Base-by-base conservation (phyloP, 2,329 filamentous ascomycete species). In the Dactylellina sp. region DNA sequence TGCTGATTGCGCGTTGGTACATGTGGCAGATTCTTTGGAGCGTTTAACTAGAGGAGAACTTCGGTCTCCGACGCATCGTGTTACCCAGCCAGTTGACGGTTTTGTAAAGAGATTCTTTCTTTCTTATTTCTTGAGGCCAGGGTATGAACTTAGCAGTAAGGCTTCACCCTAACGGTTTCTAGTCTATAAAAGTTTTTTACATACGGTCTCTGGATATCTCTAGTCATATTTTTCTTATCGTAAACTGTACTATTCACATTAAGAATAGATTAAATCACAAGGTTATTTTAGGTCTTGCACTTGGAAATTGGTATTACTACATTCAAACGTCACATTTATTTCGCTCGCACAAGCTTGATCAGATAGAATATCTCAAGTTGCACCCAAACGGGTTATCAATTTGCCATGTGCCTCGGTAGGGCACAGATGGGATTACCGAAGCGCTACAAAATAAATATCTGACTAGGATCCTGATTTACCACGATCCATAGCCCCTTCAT, bases 11-110 rank as follows among this genome's bases (percentile, higher is more conserved):
- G 70, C 70, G 1, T 24, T 74, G 9, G 55, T 74, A 5, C 50
- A 74, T 62, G 61, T 74, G 22, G 70, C 70, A 16, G 70, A 74
- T 57, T 61, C 53, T 7, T 11, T 74, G 16, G 42, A 74, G 20
- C 28, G 24, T n/a, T 25, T 66, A 28, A 66, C 53, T 20, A 61
- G 40, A 16, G 55, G 56, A 1, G 49, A 35, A 35, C 49, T 74
- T 22, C 61, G 56, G 7, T 74, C 70, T 44, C 55, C 61, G 14
- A 9, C 55, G 0, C 70, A 74, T 44, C 70, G 70, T 46, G 61
- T 74, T 24, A 74, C 70, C 24, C 70, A 74, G 32, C 70, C 70
- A 6, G 20, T 56, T 12, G 70, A 66, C 12, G 70, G 70, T 3
- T 66, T 66, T 37, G 24, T 50, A 16, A 66, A 74, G 42, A 60